Evolutionary conservation across 352 stramenopile genomes (phyloP), one percentile per base, ranked within the genome.

Genomic region (Pythium inflatum): DNA sequence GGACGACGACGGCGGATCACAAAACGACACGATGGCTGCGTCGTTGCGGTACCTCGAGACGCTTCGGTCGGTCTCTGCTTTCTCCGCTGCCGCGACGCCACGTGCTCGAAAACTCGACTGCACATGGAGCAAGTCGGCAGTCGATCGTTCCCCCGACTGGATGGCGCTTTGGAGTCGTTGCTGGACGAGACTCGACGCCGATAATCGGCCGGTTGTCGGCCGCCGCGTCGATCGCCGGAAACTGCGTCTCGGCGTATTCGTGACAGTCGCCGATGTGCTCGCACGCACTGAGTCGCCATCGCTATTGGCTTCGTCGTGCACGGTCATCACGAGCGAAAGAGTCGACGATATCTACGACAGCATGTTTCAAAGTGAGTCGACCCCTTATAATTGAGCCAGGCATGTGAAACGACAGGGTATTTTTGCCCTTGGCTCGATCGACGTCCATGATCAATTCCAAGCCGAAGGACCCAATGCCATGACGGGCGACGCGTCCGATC

Each of bases 161-260:
- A 93, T 56, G n/a, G 85, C 85, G 0, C 67, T 70, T 20, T 90
- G 82, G 4, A 93, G 78, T 62, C 91, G 90, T 36, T 88, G 81
- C 36, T 90, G 82, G 30, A 91, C 62, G 24, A 88, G 66, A 46
- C 85, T 93, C n/a, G 73, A 55, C 5, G n/a, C n/a, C n/a, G n/a
- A n/a, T n/a, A n/a, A n/a, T n/a, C n/a, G 24, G 11, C 43, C 66
- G 30, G 56, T 79, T 27, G 60, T 55, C 18, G 57, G 62, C 8
- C 67, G 58, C 4, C 50, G 50, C 25, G 48, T 56, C 13, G 49
- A 41, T 1, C 33, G 57, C 38, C 31, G 34, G 16, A 53, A 36
- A 43, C 30, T 38, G 49, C 25, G 22, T 5, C 20, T 57, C 5
- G 28, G 24, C 16, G 18, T 6, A 11, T 65, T 31, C 2, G 31